Evolutionary conservation across 2,329 filamentous ascomycete genomes (phyloP), one percentile per base, ranked within the genome.

Genomic region (Pleoardoris graminearum): DNA sequence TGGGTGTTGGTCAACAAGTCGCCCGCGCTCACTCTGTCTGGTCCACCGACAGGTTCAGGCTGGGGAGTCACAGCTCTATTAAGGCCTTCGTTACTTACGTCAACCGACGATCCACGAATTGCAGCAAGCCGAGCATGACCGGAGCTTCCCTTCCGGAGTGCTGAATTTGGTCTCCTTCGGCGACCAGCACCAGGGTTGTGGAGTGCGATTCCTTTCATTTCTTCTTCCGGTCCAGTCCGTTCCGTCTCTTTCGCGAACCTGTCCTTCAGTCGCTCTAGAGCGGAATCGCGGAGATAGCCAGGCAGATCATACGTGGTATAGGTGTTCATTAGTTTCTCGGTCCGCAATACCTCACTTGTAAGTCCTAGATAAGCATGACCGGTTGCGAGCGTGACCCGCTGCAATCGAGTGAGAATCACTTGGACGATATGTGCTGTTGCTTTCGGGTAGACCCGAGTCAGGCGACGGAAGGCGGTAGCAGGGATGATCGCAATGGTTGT

Each of bases 401-500:
- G 93, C 46, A 99, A 87, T 43, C 95, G 85, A 2, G 95, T 97
- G 27, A 99, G 77, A 55, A 99, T 99, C 39, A 99, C 93, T 69
- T 99, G 94, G 5, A 99, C 91, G 58, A 99, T 97, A 67, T 99
- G 95, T 1, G 94, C 88, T 2, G 94, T 97, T 8, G 95, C 92
- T 76, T 95, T 96, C 8, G 94, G 94, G 64, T 97, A 99, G 21
- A 97, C 87, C 67, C 90, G 86, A 45, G 96, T 99, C 47, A 99
- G 79, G 7, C 95, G 86, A 48, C 91, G 86, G 65, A 99, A 99
- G 3, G 94, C 95, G 69, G 91, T 96, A 0, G 94, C 94, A 1
- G 95, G 95, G 51, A 99, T 99, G 58, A 99, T 95, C 5, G 94
- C 94, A 73, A 99, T 97, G 0, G 95, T 99, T 0, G 94, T 99